Conservation (phyloP, 805 yeast genomes). For the Pichia occidentalis region DNA sequence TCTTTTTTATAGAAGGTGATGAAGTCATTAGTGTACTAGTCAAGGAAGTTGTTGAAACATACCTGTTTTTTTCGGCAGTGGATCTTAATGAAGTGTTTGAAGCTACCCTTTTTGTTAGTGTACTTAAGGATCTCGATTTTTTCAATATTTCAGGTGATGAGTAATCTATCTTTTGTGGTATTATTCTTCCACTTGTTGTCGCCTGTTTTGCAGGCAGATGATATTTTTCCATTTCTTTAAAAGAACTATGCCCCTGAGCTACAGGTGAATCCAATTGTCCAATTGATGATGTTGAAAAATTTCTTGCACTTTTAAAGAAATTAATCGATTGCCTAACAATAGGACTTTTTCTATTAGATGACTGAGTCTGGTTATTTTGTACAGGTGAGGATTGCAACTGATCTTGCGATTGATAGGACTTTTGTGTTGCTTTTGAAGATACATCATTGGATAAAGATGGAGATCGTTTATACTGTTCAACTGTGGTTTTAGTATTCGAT, state of each 20-base stretch:
- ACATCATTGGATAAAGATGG: slow-evolving; percentile 23
- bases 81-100: slow-evolving; percentile 28
- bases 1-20: slow-evolving; percentile 28
- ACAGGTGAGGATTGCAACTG: slow-evolving; percentile 3
- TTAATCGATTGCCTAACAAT: slow-evolving; percentile 33
- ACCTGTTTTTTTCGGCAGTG: slow-evolving; percentile 27
- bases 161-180: slow-evolving; percentile 41
- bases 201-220: slow-evolving; percentile 31
- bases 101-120: slow-evolving; percentile 35
- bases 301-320: slow-evolving; percentile 28
- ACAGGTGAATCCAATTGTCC: slow-evolving; percentile 8
- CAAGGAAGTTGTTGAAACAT: slow-evolving; percentile 22
- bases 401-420: too few species aligned
- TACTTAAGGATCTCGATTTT: slow-evolving; percentile 42
- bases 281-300: slow-evolving; percentile 21
- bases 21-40: slow-evolving; percentile 40
- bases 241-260: slow-evolving; percentile 9
- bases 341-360: slow-evolving; percentile 27
- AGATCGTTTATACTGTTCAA: slow-evolving; percentile 8
- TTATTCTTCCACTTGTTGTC: slow-evolving; percentile 38
- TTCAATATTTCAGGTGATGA: slow-evolving; percentile 26
- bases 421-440: too few species aligned
- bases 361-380: neutral
- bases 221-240: slow-evolving; percentile 29
- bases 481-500: too few species aligned